A percentile compares a stretch with the other conserved stretches of the same genome.
Conservation (phyloP, 2,329 filamentous ascomycete species). For the Fulvia fulva region DNA sequence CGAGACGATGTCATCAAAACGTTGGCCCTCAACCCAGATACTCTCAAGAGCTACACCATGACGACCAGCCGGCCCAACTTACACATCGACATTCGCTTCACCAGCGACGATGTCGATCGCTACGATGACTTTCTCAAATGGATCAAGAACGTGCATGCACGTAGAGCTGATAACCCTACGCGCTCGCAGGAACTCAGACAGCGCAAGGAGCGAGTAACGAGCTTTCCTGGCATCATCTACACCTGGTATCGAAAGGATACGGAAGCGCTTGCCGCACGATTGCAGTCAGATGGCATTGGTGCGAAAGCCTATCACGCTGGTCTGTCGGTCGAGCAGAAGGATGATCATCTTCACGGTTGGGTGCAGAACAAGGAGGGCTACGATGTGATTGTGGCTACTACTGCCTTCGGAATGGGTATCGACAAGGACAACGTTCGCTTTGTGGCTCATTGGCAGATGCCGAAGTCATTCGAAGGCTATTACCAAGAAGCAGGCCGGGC, state of each 20-base stretch:
- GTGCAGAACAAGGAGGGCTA: constrained; percentile 70
- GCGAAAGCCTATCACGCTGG: constrained; percentile 71
- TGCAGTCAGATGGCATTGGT: constrained; percentile 66
- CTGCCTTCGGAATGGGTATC: constrained; percentile 96
- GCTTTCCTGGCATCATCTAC: constrained; percentile 75
- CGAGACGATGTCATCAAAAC: constrained; percentile 76
- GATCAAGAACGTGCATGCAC: constrained; percentile 68
- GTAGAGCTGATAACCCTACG: constrained; percentile 56
- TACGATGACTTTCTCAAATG: constrained; percentile 71
- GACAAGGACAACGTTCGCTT: constrained; percentile 94
- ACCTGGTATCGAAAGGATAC: constrained; percentile 72
- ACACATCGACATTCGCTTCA: constrained; percentile 86
- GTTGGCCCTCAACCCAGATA: constrained; percentile 62
- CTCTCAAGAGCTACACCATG: constrained; percentile 73
- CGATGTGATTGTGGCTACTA: constrained; percentile 91
- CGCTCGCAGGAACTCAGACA: constrained; percentile 57
- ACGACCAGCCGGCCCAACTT: constrained; percentile 80
- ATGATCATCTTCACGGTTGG: constrained; percentile 68
- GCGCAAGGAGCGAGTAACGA: constrained; percentile 52
- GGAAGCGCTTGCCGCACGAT: constrained; percentile 62
- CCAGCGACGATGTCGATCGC: constrained; percentile 69
- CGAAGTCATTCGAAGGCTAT: constrained; percentile 92
- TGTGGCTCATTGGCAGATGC: constrained; percentile 89
- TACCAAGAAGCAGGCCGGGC: constrained; percentile 94
- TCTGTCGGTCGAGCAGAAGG: constrained; percentile 62